Percentiles rank a stretch among this genome's conserved stretches.
Conservation (phyloP, 768 basidiomycete species). For the Sutorius australiensis region DNA sequence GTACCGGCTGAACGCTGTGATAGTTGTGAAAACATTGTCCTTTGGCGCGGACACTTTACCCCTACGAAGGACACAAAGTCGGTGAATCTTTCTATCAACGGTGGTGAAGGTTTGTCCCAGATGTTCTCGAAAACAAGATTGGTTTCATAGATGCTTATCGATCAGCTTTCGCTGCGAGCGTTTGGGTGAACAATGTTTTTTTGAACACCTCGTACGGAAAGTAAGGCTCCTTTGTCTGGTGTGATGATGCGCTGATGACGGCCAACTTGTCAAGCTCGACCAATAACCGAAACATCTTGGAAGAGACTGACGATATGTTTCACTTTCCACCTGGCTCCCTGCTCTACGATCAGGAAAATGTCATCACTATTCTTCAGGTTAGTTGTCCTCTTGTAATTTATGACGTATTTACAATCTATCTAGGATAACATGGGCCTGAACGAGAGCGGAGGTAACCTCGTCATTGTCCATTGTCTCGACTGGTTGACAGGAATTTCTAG, state of each 20-base stretch:
- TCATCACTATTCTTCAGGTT: conserved; percentile 75
- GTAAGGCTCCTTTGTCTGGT: conserved; percentile 35
- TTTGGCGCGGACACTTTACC: conserved; percentile 81
- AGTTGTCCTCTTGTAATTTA: conserved; percentile 4
- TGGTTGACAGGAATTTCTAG: conserved; percentile 8
- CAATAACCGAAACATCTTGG: conserved; percentile 55
- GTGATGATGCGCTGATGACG: not conserved
- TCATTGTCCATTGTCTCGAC: not conserved
- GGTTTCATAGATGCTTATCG: not conserved
- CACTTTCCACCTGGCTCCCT: conserved; percentile 57
- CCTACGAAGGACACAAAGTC: conserved; percentile 57
- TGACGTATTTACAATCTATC: conserved; percentile 1
- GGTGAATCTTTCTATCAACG: conserved; percentile 75
- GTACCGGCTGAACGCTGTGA: not conserved
- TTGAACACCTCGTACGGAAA: conserved; percentile 72
- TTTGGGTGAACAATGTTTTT: conserved; percentile 76
- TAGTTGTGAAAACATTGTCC: conserved; percentile 78
- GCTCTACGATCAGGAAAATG: conserved; percentile 54
- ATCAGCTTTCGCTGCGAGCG: conserved; percentile 71
- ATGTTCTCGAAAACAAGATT: not conserved
- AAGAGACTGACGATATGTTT: conserved; percentile 68
- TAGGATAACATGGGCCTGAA: conserved; percentile 81
- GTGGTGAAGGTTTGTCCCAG: conserved; percentile 56
- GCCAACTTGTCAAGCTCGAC: conserved; percentile 43
- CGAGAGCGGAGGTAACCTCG: conserved; percentile 48